A percentile compares a stretch with the other conserved stretches of the same genome.
Conservation (phyloP, 2,329 filamentous ascomycete genomes). For the Allantophomopsis cytisporea region DNA sequence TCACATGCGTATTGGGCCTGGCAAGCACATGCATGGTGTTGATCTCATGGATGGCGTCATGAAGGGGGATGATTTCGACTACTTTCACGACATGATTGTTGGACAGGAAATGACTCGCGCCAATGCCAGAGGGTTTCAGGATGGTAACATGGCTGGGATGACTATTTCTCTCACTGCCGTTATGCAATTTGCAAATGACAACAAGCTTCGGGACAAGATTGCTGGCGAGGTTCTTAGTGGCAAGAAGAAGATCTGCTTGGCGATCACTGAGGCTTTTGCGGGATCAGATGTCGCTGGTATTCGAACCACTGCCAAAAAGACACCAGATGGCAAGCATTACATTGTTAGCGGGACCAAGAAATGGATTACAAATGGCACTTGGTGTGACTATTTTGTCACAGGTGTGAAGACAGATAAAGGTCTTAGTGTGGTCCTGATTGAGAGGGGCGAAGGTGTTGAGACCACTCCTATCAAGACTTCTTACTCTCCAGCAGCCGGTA, state of each 20-base stretch:
- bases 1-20: slow-evolving; percentile 74
- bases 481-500: slow-evolving; percentile 69
- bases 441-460: slow-evolving; percentile 60
- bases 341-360: slow-evolving; percentile 66
- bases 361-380: slow-evolving; percentile 76
- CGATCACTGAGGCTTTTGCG: slow-evolving; percentile 81
- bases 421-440: slow-evolving; percentile 64
- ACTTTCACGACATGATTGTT: slow-evolving; percentile 72
- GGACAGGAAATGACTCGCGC: slow-evolving; percentile 59
- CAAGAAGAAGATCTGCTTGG: slow-evolving; percentile 78
- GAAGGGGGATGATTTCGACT: slow-evolving; percentile 72
- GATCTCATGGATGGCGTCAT: slow-evolving; percentile 55
- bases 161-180: slow-evolving; percentile 70
- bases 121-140: slow-evolving; percentile 69
- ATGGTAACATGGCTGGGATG: slow-evolving; percentile 82
- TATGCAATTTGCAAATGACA: slow-evolving; percentile 62
- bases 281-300: slow-evolving; percentile 72
- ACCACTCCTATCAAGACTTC: slow-evolving; percentile 68
- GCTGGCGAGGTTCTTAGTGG: slow-evolving; percentile 62
- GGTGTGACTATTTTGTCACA: slow-evolving; percentile 71
- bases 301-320: slow-evolving; percentile 66
- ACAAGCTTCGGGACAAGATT: slow-evolving; percentile 50
- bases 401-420: slow-evolving; percentile 70
- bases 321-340: slow-evolving; percentile 61
- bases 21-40: slow-evolving; percentile 65